Evolutionary conservation across 257 asterid genomes (phyloP).

Genomic region (Rauvolfia tetraphylla): DNA sequence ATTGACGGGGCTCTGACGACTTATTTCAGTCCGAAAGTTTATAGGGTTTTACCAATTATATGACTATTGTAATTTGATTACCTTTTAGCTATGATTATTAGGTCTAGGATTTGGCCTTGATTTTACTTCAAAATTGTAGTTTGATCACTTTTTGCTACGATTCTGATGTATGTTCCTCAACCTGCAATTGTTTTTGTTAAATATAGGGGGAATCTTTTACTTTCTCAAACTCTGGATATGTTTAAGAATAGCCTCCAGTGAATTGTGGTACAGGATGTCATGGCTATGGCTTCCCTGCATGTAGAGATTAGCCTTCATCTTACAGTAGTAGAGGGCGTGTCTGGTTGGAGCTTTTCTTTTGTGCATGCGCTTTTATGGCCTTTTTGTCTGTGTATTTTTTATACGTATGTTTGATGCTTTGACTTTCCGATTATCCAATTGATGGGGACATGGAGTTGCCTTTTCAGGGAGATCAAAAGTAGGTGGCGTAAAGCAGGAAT

Average conservation of each 20-base stretch:
- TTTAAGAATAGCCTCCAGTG: not conserved
- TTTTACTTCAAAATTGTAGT: not conserved
- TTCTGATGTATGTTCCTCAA: not conserved
- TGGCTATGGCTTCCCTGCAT: not conserved
- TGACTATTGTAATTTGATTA: conserved; percentile 12
- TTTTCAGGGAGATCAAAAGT: conserved; percentile 18
- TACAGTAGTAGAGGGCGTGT: not conserved
- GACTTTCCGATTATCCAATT: not conserved
- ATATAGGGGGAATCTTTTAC: not conserved
- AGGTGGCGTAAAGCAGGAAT: conserved; percentile 22
- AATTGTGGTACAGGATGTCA: not conserved
- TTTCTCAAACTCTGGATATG: not conserved
- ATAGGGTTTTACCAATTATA: not conserved
- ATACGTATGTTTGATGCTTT: not conserved
- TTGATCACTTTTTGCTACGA: conserved; percentile 8
- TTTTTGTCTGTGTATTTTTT: not conserved
- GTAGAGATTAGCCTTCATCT: not conserved
- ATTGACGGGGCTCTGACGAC: conserved; percentile 1
- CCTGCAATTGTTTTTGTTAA: conserved; percentile 5
- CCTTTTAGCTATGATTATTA: not conserved
- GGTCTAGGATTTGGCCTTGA: conserved; percentile 2
- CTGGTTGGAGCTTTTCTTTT: not conserved
- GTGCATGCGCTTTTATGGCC: not conserved
- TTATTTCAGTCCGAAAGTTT: not conserved
- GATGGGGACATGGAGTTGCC: not conserved